Evolutionary conservation across 768 basidiomycete genomes (phyloP).

Genomic region (Thelephora aurantiotincta): DNA sequence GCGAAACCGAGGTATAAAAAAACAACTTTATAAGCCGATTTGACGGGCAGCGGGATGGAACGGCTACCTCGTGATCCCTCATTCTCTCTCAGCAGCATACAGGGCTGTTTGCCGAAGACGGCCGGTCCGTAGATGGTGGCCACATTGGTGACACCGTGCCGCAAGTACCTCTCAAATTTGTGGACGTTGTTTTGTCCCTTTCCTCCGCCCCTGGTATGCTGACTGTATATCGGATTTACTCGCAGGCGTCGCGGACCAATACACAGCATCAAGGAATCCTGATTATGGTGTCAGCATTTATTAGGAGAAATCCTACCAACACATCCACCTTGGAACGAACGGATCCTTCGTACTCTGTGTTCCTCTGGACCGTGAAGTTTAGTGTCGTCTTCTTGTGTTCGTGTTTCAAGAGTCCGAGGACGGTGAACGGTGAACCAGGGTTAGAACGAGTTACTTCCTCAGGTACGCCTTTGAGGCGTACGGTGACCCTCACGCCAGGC

Average conservation of each 20-base stretch:
- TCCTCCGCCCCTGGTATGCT: conserved; percentile 81
- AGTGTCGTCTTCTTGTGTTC: conserved; percentile 92
- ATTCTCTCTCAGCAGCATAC: conserved; percentile 62
- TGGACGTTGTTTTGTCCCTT: conserved; percentile 94
- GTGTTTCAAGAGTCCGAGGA: conserved; percentile 82
- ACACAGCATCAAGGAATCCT: conserved; percentile 84
- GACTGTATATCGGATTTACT: conserved; percentile 84
- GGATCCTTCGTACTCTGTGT: conserved; percentile 83
- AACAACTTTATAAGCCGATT: neutral
- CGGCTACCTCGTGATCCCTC: conserved; percentile 46
- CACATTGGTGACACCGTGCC: conserved; percentile 67
- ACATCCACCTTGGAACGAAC: conserved; percentile 74
- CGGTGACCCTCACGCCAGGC: conserved; percentile 71
- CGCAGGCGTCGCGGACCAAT: conserved; percentile 77
- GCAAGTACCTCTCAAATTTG: conserved; percentile 86
- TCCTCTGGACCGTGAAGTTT: conserved; percentile 86
- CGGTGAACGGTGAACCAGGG: conserved; percentile 34
- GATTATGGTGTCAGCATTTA: neutral
- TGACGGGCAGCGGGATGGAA: neutral
- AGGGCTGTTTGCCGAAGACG: conserved; percentile 73
- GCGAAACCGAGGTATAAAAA: conserved; percentile 4
- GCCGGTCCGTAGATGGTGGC: conserved; percentile 86
- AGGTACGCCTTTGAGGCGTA: conserved; percentile 68
- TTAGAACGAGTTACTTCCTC: conserved; percentile 28
- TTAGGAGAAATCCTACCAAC: neutral